These are phyloP conservation scores for Polychaeton citri DNA, from an alignment of 2,329 filamentous ascomycete species.

Conservation along the genomic window DNA sequence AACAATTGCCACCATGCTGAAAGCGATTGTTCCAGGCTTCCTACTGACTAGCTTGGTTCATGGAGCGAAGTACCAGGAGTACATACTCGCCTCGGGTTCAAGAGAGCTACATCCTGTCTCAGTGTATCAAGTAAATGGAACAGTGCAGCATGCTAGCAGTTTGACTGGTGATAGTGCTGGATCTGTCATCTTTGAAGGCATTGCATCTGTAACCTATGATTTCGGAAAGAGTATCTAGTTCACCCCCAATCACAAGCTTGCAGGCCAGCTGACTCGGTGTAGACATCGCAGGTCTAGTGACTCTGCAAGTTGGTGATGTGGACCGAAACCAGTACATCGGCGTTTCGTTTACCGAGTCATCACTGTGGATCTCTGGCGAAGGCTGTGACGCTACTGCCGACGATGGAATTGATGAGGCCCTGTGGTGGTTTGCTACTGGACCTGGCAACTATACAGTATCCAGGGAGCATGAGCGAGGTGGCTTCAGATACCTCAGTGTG, in stretches of 20 bases:
- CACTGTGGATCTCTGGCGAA: conserved; percentile 35
- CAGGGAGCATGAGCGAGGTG: conserved; percentile 29
- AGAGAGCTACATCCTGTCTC: conserved; percentile 23
- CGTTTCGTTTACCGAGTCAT: conserved; percentile 29
- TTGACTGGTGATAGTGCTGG: conserved; percentile 19
- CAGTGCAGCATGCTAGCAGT: conserved; percentile 22
- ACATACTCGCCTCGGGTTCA: conserved; percentile 29
- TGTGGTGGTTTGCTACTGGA: conserved; percentile 33
- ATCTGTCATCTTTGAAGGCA: conserved; percentile 21
- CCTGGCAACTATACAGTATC: conserved; percentile 29
- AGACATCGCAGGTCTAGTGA: conserved; percentile 30
- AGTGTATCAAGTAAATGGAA: conserved; percentile 27
- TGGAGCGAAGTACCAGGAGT: conserved; percentile 23
- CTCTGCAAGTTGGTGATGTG: conserved; percentile 21
- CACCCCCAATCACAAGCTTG: not conserved
- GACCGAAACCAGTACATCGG: conserved; percentile 25
- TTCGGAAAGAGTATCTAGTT: conserved; percentile 19
- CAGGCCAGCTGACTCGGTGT: conserved; percentile 18
- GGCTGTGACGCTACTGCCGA: conserved; percentile 35
- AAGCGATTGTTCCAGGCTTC: too few relatives aligned
- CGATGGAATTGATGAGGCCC: conserved; percentile 32
- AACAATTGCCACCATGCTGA: too few relatives aligned
- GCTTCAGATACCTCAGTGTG: conserved; percentile 33
- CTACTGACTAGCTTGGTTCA: conserved; percentile 1
- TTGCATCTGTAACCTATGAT: conserved; percentile 28